Percentiles rank a stretch among this genome's conserved stretches.
Evolutionary conservation across 768 basidiomycete genomes (phyloP).

Genomic region (Kwoniella botswanensis): DNA sequence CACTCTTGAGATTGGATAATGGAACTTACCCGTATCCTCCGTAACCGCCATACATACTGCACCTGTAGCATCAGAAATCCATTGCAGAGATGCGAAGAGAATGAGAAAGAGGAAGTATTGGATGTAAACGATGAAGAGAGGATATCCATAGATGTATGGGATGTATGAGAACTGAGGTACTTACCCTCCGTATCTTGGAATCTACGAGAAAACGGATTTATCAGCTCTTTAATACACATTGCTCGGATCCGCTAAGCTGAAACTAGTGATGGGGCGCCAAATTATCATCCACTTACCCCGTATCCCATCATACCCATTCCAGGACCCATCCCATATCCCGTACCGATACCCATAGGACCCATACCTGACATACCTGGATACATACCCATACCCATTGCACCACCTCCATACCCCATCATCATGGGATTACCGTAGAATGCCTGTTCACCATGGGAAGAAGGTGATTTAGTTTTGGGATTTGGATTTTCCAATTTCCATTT

Average conservation of each 20-base stretch:
- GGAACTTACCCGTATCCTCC: conserved; percentile 27
- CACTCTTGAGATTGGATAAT: not conserved
- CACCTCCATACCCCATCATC: conserved; percentile 21
- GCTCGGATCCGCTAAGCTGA: too few relatives aligned
- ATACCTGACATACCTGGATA: conserved; percentile 35
- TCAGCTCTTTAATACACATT: not conserved
- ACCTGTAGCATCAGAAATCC: conserved; percentile 7
- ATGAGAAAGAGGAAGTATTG: not conserved
- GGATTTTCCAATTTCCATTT: conserved; percentile 49
- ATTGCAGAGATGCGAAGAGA: not conserved
- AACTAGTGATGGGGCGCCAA: not conserved
- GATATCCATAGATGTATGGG: not conserved
- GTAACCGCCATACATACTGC: conserved; percentile 32
- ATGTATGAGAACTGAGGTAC: not conserved
- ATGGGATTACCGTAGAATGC: conserved; percentile 36
- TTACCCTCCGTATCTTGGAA: conserved; percentile 45
- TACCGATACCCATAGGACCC: conserved; percentile 33
- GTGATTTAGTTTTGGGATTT: conserved; percentile 33
- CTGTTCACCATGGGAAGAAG: conserved; percentile 23
- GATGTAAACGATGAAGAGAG: not conserved
- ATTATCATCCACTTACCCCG: conserved; percentile 27
- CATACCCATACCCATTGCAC: conserved; percentile 33
- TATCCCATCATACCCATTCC: conserved; percentile 35
- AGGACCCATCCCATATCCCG: conserved; percentile 31
- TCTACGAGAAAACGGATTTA: conserved; percentile 15